Conservation (phyloP, 345 rosid species). For the Rhodomyrtus tomentosa region DNA sequence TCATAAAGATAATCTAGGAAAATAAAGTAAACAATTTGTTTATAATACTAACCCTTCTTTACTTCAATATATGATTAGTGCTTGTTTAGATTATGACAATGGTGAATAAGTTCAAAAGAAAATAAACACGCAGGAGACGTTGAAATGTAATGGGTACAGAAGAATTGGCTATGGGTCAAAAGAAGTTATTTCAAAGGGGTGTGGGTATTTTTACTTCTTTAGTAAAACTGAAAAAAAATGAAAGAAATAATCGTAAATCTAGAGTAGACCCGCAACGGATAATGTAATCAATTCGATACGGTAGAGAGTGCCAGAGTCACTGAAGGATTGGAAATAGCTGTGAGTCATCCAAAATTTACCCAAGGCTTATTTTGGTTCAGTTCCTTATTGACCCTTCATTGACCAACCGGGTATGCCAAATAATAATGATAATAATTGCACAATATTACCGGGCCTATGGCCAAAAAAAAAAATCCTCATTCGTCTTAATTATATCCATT, state of each 20-base stretch:
- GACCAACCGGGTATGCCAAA: not conserved
- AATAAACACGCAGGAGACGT: fast-evolving
- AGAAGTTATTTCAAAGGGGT: not conserved
- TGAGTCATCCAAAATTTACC: not conserved
- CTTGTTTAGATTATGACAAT: not conserved
- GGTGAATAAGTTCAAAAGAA: not conserved
- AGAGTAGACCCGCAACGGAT: not conserved
- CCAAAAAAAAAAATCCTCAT: too few relatives aligned
- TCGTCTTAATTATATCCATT: too few relatives aligned
- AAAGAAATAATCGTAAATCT: not conserved
- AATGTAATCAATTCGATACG: not conserved
- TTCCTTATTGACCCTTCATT: not conserved
- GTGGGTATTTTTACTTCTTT: not conserved
- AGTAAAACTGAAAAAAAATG: not conserved
- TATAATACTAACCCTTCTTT: not conserved
- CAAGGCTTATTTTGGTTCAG: not conserved
- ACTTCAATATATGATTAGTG: not conserved
- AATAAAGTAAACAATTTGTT: not conserved
- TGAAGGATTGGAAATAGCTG: too few relatives aligned
- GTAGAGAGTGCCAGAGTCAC: too few relatives aligned
- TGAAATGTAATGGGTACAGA: fast-evolving
- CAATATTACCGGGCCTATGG: too few relatives aligned
- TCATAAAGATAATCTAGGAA: not conserved
- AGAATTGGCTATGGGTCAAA: not conserved
- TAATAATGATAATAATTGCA: too few relatives aligned